Evolutionary conservation across 441 rosid species (phyloP).

Genomic region (Sinapis alba): DNA sequence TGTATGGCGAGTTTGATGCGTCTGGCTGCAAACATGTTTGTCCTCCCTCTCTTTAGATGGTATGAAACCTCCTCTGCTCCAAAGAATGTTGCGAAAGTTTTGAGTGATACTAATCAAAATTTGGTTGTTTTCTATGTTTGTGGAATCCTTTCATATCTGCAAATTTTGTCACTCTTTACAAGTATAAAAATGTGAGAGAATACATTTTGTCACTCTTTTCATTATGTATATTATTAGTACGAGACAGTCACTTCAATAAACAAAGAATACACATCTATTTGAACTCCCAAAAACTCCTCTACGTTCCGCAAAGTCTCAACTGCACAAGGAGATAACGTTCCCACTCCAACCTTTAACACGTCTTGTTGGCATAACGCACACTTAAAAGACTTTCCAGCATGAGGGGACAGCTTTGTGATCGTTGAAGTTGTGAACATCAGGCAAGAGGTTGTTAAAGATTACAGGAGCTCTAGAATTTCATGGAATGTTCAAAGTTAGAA

Average conservation of each 20-base stretch:
- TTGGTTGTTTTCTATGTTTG: background rate
- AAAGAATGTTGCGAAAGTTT: background rate
- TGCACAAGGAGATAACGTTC: constrained; percentile 43
- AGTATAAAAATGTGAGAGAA: background rate
- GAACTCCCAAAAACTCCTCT: background rate
- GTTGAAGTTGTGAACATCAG: constrained; percentile 78
- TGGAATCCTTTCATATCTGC: background rate
- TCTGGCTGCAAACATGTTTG: background rate
- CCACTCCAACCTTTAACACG: constrained; percentile 82
- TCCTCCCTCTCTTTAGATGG: background rate
- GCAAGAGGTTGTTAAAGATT: constrained; percentile 77
- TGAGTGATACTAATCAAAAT: background rate
- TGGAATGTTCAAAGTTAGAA: constrained; percentile 70
- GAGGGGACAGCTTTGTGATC: constrained; percentile 71
- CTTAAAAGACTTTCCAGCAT: constrained; percentile 84
- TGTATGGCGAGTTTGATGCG: background rate
- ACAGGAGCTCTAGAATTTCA: constrained; percentile 85
- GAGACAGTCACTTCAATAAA: background rate
- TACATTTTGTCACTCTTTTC: background rate
- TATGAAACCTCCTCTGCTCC: background rate
- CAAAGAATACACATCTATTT: background rate
- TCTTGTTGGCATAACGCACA: constrained; percentile 79
- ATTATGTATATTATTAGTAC: background rate
- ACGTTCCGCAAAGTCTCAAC: no score
- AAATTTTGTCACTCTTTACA: background rate